Percentiles rank a stretch among this genome's conserved stretches.
Conservation (phyloP, 192 early-diverging fungal species). For the Obelidium mucronatum region DNA sequence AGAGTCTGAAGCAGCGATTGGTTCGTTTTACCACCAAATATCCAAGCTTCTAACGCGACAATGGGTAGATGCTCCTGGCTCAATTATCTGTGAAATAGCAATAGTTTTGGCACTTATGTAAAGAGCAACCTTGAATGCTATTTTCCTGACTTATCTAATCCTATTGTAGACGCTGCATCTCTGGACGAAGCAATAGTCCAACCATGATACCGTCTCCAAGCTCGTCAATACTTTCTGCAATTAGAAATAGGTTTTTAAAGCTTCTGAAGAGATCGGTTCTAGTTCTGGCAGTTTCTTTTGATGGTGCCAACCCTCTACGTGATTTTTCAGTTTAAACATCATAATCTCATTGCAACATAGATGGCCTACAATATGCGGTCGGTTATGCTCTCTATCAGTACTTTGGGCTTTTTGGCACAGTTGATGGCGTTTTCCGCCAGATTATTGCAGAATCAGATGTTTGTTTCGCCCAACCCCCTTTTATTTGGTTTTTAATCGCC, state of each 20-base stretch:
- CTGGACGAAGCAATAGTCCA: not conserved
- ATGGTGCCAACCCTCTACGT: too few relatives aligned
- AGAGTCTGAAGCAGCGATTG: not conserved
- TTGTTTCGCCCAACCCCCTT: not conserved
- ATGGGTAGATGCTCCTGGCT: not conserved
- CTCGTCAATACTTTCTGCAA: not conserved
- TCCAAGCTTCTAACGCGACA: too few relatives aligned
- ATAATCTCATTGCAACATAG: not conserved
- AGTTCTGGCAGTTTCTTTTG: not conserved
- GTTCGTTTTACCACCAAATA: too few relatives aligned
- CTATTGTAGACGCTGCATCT: not conserved
- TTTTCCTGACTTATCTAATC: not conserved
- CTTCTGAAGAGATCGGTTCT: not conserved
- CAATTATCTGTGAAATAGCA: not conserved
- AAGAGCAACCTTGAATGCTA: too few relatives aligned
- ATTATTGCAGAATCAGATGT: constrained; percentile 2
- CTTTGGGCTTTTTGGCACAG: not conserved
- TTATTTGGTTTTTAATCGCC: not conserved
- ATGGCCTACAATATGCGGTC: not conserved
- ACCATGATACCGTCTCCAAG: not conserved
- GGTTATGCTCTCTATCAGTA: not conserved
- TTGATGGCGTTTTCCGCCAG: not conserved
- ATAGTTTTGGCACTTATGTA: not conserved
- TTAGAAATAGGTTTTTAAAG: not conserved
- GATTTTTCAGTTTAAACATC: not conserved